phyloP scores from a whole-genome alignment of 2,329 filamentous ascomycete species.

The Mycosphaerelloides madeirae region DNA sequence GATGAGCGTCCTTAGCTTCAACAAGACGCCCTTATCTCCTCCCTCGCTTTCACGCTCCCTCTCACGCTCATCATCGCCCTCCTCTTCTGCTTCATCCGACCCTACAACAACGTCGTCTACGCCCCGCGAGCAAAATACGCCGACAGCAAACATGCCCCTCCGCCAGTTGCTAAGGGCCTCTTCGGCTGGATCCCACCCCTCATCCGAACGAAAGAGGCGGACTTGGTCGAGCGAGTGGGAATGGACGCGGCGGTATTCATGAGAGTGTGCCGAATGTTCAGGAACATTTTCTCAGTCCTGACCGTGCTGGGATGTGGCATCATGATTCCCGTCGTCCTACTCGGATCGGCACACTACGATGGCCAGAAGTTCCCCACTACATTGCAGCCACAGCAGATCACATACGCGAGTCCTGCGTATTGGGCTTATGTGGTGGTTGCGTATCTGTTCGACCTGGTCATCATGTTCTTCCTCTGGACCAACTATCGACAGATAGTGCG shows the following conservation, averaged over 20 bases:
- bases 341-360: constrained; percentile 27
- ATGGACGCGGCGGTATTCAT: constrained; percentile 90
- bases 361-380: constrained; percentile 44
- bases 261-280: constrained; percentile 82
- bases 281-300: constrained; percentile 77
- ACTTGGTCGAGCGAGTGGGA: constrained; percentile 75
- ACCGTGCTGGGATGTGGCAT: constrained; percentile 69
- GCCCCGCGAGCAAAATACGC: constrained; percentile 90
- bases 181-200: constrained; percentile 84
- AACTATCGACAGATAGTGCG: constrained; percentile 73
- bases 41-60: constrained; percentile 73
- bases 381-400: constrained; percentile 54
- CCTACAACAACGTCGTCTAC: constrained; percentile 88
- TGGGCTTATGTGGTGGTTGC: constrained; percentile 58
- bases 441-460: constrained; percentile 66
- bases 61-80: constrained; percentile 70
- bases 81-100: constrained; percentile 81
- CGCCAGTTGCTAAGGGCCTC: constrained; percentile 76
- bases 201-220: constrained; percentile 69
- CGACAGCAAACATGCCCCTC: constrained; percentile 83
- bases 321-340: constrained; percentile 70
- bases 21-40: constrained; percentile 66
- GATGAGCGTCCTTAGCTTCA: constrained; percentile 42
- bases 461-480: constrained; percentile 80
- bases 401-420: constrained; percentile 39